Evolutionary conservation across 2,329 filamentous ascomycete species (phyloP).

Genomic region (Alternaria panax): DNA sequence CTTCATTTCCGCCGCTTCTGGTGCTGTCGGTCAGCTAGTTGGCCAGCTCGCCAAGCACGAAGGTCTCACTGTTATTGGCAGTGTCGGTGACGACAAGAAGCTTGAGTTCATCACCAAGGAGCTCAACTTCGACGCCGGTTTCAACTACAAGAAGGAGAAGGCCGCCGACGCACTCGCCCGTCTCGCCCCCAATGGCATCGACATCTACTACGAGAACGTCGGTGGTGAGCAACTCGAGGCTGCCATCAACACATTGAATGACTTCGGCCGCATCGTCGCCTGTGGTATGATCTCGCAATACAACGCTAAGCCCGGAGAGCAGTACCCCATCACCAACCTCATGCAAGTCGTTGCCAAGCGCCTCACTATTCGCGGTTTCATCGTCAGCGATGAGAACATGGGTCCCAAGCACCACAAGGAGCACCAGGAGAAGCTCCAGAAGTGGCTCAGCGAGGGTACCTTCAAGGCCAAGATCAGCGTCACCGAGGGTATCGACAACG

Average conservation of each 20-base stretch:
- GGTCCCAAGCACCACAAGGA: conserved; percentile 71
- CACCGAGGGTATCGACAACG: conserved; percentile 80
- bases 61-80: conserved; percentile 80
- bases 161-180: conserved; percentile 71
- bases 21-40: conserved; percentile 82
- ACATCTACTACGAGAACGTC: conserved; percentile 85
- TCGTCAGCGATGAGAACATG: conserved; percentile 71
- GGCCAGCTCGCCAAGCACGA: conserved; percentile 85
- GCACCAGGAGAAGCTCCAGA: conserved; percentile 76
- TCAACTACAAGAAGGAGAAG: conserved; percentile 89
- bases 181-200: conserved; percentile 77
- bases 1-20: conserved; percentile 80
- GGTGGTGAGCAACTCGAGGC: conserved; percentile 78
- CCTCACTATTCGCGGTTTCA: conserved; percentile 76
- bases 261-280: conserved; percentile 68
- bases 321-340: conserved; percentile 72
- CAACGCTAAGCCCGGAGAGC: conserved; percentile 66
- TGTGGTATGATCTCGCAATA: conserved; percentile 78
- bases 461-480: conserved; percentile 74
- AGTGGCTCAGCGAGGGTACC: conserved; percentile 78
- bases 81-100: conserved; percentile 81
- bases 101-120: conserved; percentile 75
- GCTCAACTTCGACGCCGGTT: conserved; percentile 74
- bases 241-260: conserved; percentile 69
- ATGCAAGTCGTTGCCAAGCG: conserved; percentile 71